Conservation (phyloP, 163 green algal genomes). For the Chlorella variabilis region DNA sequence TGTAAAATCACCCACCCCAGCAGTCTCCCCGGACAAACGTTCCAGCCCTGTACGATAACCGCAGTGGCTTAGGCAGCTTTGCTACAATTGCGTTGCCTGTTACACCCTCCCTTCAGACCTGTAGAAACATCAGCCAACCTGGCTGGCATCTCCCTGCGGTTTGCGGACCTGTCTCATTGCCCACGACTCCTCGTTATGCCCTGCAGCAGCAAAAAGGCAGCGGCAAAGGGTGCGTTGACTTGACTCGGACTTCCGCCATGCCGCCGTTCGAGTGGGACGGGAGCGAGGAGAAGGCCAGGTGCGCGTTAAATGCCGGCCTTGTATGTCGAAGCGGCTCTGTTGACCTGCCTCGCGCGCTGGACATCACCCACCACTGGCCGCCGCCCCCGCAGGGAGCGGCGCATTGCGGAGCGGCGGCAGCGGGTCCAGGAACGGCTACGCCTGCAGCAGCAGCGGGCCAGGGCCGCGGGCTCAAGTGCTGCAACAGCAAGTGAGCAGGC, state of each 20-base stretch:
- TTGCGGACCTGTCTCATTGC: too few species aligned
- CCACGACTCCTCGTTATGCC: too few species aligned
- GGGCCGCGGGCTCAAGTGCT: background rate
- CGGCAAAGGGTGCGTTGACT: background rate
- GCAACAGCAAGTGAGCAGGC: background rate
- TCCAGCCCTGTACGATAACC: too few species aligned
- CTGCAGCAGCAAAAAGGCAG: too few species aligned
- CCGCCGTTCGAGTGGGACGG: slow-evolving; percentile 5
- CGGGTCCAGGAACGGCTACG: slow-evolving; percentile 20
- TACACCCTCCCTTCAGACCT: too few species aligned
- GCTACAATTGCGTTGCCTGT: too few species aligned
- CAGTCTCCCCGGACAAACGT: too few species aligned
- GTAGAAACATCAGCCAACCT: too few species aligned
- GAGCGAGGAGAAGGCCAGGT: slow-evolving; percentile 22
- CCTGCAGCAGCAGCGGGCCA: slow-evolving; percentile 4
- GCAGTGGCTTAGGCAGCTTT: too few species aligned
- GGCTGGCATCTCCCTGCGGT: too few species aligned
- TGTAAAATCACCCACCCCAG: too few species aligned
- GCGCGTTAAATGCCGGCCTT: background rate
- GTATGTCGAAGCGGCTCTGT: too few species aligned
- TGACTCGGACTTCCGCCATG: background rate
- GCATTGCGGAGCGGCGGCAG: slow-evolving; percentile 8
- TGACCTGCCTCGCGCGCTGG: background rate
- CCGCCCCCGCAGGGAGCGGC: slow-evolving; percentile 6
- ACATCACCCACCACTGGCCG: background rate